Evolutionary conservation across 2,329 filamentous ascomycete genomes (phyloP), one percentile per base, ranked within the genome.

Genomic region (Nothophoma quercina): DNA sequence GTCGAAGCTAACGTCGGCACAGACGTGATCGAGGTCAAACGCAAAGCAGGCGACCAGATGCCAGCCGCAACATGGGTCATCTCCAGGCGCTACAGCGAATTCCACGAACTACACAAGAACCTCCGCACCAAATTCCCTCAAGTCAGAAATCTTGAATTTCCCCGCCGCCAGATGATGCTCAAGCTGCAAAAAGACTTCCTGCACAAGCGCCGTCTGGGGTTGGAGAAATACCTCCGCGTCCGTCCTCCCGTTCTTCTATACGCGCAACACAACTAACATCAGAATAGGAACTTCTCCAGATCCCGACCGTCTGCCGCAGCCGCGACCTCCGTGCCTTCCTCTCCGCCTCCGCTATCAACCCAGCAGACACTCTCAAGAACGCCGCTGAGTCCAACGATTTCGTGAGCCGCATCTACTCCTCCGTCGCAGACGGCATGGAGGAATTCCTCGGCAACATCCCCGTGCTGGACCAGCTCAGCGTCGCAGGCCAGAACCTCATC

Each of bases 391-490:
- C 75, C 5, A 78, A 77, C 73, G 90, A 98, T 70, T 93, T 99
- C 72, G 95, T 99, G 59, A 92, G 91, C 0, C 87, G 95, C 4
- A 86, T 99, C 39, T 99, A 98, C 77, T 96, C 96, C 71, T 98
- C 93, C 0, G 93, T 99, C 18, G 90, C 93, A 0, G 95, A 99
- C 69, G 95, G 96, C 26, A 96, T 99, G 88, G 95, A 99, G 71
- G 95, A 99, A 64, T 96, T 99, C 47, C 80, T 99, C 3, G 95
- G 95, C 49, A 98, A 96, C 69, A 93, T 98, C 34, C 91, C 95
- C 1, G 93, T 97, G 0, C 83, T 99, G 23, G 95, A 99, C 65
- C 95, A 98, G 71, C 84, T 99, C 6, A 96, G 93, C 0, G 84
- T 92, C 1, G 93, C 95, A 6, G 93, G 93, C 0, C 93, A 98